Base-by-base conservation (phyloP, 305 asterid genomes). In the Fraxinus greggii region DNA sequence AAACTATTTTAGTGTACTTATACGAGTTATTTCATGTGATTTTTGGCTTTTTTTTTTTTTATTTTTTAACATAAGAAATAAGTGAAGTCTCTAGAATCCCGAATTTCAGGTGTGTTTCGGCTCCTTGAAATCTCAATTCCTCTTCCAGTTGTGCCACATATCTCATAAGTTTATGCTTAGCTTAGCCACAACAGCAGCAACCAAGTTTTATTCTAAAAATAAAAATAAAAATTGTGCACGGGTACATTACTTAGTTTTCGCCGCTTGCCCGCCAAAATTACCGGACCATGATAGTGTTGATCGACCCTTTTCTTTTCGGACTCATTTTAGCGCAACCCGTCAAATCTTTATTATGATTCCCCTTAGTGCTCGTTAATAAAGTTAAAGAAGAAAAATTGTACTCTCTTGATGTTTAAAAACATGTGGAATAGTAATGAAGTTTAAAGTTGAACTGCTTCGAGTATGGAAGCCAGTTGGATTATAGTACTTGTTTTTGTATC, bases 381-480 rank as follows among this genome's bases (percentile, higher is more conserved):
- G 61, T 35, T 65, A 31, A 33, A 42, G 33, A 82, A 54, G 61
- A 35, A 17, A 51, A 10, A 12, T 7, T 29, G 56, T 42, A 70
- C 72, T 56, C 17, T 35, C 15, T 73, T 33, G 36, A 42, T 61
- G 72, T 38, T 85, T 81, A 63, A 63, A 63, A 21, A 63, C 3
- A 5, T 6, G 77, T 40, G 83, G 83, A 40, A 76, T 79, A 81
- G 86, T 59, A 35, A 35, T 35, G 5, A 78, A 72, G 75, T 28
- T 75, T 56, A 56, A 59, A 51, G 63, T 33, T 70, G 77, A 33
- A 45, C 19, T 45, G 56, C 19, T 0, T 0, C 17, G 0, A 45
- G 56, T 45, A 45, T 3, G 19, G 61, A 51, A 79, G 87, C 56
- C 90, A 89, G 88, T 77, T 88, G 91, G 51, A 75, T 42, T n/a